phyloP scores from a whole-genome alignment of 2,329 filamentous ascomycete species.

The Colletotrichum spinosum region DNA sequence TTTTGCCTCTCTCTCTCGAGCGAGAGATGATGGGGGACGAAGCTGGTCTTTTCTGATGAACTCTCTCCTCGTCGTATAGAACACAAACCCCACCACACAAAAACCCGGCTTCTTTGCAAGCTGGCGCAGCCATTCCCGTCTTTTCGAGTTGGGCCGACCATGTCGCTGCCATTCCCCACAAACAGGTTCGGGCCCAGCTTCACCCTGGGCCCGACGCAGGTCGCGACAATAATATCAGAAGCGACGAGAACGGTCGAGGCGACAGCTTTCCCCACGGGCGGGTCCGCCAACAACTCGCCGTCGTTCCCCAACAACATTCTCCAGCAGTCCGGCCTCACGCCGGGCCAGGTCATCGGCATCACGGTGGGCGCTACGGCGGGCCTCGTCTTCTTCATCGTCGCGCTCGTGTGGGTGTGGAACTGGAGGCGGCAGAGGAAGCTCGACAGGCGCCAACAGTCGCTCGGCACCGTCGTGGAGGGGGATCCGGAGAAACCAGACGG shows the following conservation, averaged over 20 bases:
- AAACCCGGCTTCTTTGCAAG: conserved; percentile 3
- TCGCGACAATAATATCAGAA: conserved; percentile 14
- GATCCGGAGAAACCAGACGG: conserved; percentile 33
- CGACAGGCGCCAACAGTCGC: conserved; percentile 15
- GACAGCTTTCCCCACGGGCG: conserved; percentile 8
- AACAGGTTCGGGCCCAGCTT: conserved; percentile 33
- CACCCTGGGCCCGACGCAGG: conserved; percentile 18
- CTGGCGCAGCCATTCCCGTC: conserved; percentile 32
- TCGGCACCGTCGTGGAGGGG: conserved; percentile 22
- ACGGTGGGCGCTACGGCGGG: conserved; percentile 30
- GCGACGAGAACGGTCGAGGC: conserved; percentile 22
- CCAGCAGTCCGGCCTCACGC: conserved; percentile 32
- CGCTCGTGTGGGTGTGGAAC: conserved; percentile 35
- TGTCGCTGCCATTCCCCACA: conserved; percentile 30
- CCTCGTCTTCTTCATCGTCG: conserved; percentile 33
- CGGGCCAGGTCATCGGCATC: conserved; percentile 35
- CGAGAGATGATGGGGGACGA: conserved; percentile 2
- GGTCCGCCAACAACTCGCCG: conserved; percentile 1
- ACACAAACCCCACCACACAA: conserved; percentile 8
- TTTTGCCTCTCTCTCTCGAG: not conserved
- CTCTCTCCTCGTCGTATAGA: conserved; percentile 3
- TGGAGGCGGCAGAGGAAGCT: conserved; percentile 19
- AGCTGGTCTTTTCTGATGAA: conserved; percentile 26
- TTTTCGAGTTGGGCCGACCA: conserved; percentile 19
- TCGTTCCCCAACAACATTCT: conserved; percentile 34